Evolutionary conservation across 495 filamentous ascomycete genomes (phyloP).

Genomic region (Tuber melanosporum): DNA sequence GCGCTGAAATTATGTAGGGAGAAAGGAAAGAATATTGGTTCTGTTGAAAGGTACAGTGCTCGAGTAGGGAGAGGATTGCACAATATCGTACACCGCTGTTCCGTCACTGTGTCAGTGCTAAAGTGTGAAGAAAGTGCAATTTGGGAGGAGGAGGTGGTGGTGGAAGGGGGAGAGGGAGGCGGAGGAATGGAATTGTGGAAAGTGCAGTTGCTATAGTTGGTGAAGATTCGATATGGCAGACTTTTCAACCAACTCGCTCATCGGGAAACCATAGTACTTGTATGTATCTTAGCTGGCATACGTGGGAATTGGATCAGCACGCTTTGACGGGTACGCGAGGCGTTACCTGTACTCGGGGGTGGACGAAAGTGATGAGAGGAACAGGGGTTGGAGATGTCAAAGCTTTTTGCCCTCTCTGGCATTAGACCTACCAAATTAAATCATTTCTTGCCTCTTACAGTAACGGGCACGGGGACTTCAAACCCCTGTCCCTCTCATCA

Average conservation of each 20-base stretch:
- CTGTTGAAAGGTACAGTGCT: not conserved
- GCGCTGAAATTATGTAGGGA: not conserved
- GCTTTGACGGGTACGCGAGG: not conserved
- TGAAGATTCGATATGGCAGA: not conserved
- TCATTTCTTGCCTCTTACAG: no score
- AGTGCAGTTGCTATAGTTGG: not conserved
- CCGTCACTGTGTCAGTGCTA: not conserved
- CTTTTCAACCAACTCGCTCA: not conserved
- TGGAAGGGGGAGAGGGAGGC: not conserved
- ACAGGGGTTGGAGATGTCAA: no score
- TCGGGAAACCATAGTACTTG: not conserved
- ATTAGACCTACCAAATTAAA: no score
- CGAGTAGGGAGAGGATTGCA: not conserved
- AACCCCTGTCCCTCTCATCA: no score
- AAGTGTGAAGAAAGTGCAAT: not conserved
- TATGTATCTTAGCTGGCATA: no score
- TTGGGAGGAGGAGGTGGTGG: not conserved
- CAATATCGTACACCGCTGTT: not conserved
- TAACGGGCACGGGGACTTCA: no score
- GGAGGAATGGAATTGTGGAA: not conserved
- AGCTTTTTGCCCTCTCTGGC: no score
- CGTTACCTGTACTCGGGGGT: not conserved
- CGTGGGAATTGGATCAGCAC: not conserved
- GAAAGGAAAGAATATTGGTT: no score
- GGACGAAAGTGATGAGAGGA: no score